These are phyloP conservation scores for Panicum virgatum DNA, from an alignment of 202 grass and related monocot genomes.

Conservation along the genomic window DNA sequence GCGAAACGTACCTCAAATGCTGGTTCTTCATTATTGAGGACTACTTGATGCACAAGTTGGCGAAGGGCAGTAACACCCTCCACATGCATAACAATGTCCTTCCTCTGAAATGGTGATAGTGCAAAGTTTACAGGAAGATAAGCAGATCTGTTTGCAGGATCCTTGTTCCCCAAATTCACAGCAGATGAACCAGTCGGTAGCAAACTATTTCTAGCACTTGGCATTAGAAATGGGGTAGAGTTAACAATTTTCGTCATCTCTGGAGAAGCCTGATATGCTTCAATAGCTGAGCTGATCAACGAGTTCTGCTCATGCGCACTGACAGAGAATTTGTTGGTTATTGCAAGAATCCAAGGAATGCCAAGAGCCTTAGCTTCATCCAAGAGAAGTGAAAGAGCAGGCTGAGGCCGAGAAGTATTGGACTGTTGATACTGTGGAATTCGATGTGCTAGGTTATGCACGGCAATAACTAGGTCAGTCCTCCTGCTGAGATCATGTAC, in stretches of 20 bases:
- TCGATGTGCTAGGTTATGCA: constrained; percentile 93
- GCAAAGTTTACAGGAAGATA: constrained; percentile 54
- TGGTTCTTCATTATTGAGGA: constrained; percentile 62
- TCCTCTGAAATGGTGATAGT: constrained; percentile 64
- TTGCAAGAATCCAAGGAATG: constrained; percentile 88
- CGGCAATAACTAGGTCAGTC: constrained; percentile 82
- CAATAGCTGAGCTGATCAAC: constrained; percentile 64
- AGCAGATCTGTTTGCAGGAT: constrained; percentile 35
- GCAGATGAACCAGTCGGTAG: constrained; percentile 27
- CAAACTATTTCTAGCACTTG: constrained; percentile 54
- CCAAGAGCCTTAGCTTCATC: constrained; percentile 74
- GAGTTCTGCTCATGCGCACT: constrained; percentile 67
- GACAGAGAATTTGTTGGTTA: constrained; percentile 92
- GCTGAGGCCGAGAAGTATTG: constrained; percentile 48
- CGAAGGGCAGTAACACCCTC: constrained; percentile 73
- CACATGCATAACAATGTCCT: constrained; percentile 67
- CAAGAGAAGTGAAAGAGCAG: constrained; percentile 81
- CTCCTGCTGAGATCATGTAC: constrained; percentile 60
- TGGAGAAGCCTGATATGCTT: constrained; percentile 79
- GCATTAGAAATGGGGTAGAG: constrained; percentile 76
- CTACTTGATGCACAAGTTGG: constrained; percentile 66
- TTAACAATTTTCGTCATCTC: constrained; percentile 68
- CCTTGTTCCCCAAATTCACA: constrained; percentile 32
- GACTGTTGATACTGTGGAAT: constrained; percentile 61
- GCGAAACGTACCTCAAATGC: constrained; percentile 66